Percentiles rank a stretch among this genome's conserved stretches.
Evolutionary conservation across 305 asterid species (phyloP).

Genomic region (Caryopteris hybrid): DNA sequence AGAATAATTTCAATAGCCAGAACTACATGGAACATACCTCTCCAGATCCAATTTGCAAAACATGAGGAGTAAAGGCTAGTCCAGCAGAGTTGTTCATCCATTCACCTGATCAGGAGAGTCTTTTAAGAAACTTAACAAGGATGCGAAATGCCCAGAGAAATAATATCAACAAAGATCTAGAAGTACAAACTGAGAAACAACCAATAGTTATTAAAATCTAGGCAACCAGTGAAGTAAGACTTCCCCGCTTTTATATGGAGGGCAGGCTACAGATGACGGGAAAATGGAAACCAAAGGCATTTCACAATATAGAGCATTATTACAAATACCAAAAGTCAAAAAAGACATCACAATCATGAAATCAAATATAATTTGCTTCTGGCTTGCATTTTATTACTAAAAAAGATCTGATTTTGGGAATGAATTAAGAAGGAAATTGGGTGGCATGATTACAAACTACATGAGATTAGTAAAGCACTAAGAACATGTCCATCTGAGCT

Average conservation of each 20-base stretch:
- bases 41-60: conserved; percentile 48
- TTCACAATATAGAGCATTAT: no score
- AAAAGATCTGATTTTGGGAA: neutral
- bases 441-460: neutral
- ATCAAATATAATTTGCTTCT: neutral
- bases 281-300: neutral
- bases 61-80: conserved; percentile 69
- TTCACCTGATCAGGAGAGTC: conserved; percentile 43
- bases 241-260: neutral
- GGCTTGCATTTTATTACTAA: neutral
- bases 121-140: neutral
- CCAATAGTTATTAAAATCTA: neutral
- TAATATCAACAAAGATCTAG: neutral
- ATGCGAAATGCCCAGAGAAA: neutral
- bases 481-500: no score
- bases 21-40: conserved; percentile 29
- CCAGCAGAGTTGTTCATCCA: conserved; percentile 87
- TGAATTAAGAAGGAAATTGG: neutral
- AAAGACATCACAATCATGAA: neutral
- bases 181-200: neutral
- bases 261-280: neutral
- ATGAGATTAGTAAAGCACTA: no score
- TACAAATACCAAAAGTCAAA: neutral
- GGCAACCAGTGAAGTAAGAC: neutral
- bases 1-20: neutral